phyloP scores from a whole-genome alignment of 2,329 filamentous ascomycete species.

The Stachybotrys chlorohalonatus region DNA sequence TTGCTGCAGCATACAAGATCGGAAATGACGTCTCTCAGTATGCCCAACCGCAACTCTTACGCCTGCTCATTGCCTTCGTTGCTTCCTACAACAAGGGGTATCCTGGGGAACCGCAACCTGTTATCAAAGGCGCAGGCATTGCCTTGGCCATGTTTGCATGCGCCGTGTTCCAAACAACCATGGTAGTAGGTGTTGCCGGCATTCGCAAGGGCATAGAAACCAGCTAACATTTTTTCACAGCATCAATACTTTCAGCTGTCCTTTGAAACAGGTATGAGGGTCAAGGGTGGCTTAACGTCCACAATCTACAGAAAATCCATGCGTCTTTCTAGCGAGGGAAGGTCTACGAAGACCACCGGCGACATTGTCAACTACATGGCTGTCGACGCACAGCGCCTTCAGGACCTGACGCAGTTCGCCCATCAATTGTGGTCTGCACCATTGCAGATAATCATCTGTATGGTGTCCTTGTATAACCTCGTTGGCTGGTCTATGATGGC shows the following conservation, averaged over 20 bases:
- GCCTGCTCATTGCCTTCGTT: conserved; percentile 76
- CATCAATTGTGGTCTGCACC: conserved; percentile 95
- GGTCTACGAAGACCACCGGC: conserved; percentile 80
- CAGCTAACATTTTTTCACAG: conserved; percentile 6
- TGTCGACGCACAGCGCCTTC: conserved; percentile 88
- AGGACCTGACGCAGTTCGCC: conserved; percentile 90
- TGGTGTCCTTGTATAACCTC: conserved; percentile 92
- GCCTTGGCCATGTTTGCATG: conserved; percentile 86
- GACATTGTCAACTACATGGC: conserved; percentile 99
- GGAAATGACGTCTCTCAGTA: conserved; percentile 81
- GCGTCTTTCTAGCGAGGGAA: conserved; percentile 84
- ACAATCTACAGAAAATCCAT: conserved; percentile 91
- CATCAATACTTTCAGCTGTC: conserved; percentile 97
- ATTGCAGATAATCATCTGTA: conserved; percentile 92
- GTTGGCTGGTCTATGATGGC: conserved; percentile 93
- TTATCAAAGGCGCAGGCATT: conserved; percentile 78
- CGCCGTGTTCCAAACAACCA: conserved; percentile 77
- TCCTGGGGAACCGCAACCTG: conserved; percentile 59
- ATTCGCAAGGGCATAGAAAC: not conserved
- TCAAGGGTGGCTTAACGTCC: conserved; percentile 83
- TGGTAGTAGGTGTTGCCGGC: conserved; percentile 41
- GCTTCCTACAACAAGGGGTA: conserved; percentile 59
- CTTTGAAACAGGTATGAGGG: conserved; percentile 93
- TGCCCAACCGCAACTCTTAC: conserved; percentile 81
- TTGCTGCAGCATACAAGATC: conserved; percentile 81